Percentiles rank a stretch among this genome's conserved stretches.
Conservation (phyloP, 139 green algal species). For the Asterochloris erici region DNA sequence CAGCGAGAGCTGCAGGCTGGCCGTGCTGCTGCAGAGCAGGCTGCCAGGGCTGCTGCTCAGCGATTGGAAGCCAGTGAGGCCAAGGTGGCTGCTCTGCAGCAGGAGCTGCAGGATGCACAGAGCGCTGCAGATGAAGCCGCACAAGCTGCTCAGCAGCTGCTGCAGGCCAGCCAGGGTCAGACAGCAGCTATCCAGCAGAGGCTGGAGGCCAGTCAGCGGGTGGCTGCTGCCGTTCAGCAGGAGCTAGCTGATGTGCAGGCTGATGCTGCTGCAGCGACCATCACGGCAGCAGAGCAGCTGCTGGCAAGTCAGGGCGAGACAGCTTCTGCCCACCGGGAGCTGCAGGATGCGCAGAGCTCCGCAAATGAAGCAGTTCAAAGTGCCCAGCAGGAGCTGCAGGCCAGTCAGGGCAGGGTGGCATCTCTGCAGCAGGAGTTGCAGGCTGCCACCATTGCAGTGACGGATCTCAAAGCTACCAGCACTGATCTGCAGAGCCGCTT, state of each 20-base stretch:
- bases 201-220: too few relatives aligned
- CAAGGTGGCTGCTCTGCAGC: too few relatives aligned
- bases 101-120: too few relatives aligned
- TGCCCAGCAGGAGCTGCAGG: neutral
- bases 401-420: too few relatives aligned
- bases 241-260: neutral
- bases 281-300: neutral
- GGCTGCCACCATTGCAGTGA: too few relatives aligned
- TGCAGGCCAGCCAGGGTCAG: too few relatives aligned
- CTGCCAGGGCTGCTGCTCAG: neutral
- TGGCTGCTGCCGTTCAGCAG: constrained; percentile 8
- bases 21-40: constrained; percentile 3
- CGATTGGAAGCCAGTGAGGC: too few relatives aligned
- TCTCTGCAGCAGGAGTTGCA: too few relatives aligned
- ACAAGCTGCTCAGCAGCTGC: neutral
- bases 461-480: too few relatives aligned
- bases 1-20: neutral
- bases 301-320: neutral
- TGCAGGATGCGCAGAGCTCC: too few relatives aligned
- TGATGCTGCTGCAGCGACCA: neutral
- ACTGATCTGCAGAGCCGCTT: too few relatives aligned
- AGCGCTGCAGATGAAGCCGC: neutral
- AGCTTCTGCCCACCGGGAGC: neutral
- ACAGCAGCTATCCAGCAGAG: too few relatives aligned
- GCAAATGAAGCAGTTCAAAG: neutral